A percentile compares a stretch with the other conserved stretches of the same genome.
phyloP scores from a whole-genome alignment of 371 early-diverging fungal species.

The Mortierella sp. region DNA sequence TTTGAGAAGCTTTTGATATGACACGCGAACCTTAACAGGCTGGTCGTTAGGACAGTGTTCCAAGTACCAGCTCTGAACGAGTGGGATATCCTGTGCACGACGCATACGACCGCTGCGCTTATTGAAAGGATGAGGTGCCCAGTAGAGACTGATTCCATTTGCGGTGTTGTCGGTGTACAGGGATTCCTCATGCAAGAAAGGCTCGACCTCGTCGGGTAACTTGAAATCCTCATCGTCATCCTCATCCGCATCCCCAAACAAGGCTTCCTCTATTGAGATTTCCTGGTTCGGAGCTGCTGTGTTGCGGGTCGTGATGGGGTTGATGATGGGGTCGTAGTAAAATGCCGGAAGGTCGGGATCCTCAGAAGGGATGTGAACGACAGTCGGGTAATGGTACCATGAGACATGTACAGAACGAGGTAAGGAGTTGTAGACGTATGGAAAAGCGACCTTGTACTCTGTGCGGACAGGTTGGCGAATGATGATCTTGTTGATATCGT shows the following conservation, averaged over 20 bases:
- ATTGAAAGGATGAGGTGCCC: constrained; percentile 98
- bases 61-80: constrained; percentile 97
- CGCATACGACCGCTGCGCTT: constrained; percentile 93
- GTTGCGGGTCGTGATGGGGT: constrained; percentile 92
- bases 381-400: constrained; percentile 94
- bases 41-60: constrained; percentile 94
- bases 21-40: constrained; percentile 98
- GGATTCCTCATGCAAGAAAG: constrained; percentile 84
- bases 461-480: constrained; percentile 97
- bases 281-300: constrained; percentile 63
- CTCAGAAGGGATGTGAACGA: constrained; percentile 89
- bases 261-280: constrained; percentile 80
- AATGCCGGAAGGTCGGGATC: constrained; percentile 98
- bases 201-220: constrained; percentile 82
- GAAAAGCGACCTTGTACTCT: constrained; percentile 99
- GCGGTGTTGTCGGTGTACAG: constrained; percentile 94
- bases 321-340: constrained; percentile 96
- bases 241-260: constrained; percentile 86
- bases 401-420: constrained; percentile 93
- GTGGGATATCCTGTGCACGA: constrained; percentile 94
- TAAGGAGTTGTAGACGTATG: constrained; percentile 95
- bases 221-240: constrained; percentile 77
- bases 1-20: constrained; percentile 95
- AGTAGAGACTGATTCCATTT: constrained; percentile 92
- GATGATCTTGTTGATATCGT: constrained; percentile 99